These are phyloP conservation scores for Cucumis sativus DNA, from an alignment of 306 rosid genomes.

Conservation along the genomic window DNA sequence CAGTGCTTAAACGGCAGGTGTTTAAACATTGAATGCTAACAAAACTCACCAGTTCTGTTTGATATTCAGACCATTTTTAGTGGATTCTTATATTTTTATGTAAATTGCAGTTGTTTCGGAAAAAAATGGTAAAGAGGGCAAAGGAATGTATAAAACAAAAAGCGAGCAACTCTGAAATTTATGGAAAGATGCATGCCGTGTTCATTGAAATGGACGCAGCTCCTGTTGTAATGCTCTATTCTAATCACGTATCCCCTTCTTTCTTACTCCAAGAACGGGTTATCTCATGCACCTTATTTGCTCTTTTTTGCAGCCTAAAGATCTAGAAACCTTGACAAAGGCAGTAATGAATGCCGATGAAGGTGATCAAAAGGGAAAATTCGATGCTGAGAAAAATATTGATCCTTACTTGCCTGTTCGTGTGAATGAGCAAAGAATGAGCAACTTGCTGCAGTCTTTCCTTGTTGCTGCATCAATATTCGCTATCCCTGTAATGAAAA, in stretches of 20 bases:
- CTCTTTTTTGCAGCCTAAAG: constrained; percentile 21
- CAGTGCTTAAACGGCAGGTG: constrained; percentile 69
- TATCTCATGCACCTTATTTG: not conserved
- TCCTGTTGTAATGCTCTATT: constrained; percentile 40
- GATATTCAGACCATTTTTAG: not conserved
- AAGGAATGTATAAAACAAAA: constrained; percentile 42
- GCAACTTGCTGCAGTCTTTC: constrained; percentile 29
- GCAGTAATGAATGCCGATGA: constrained; percentile 29
- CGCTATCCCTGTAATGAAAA: constrained; percentile 18
- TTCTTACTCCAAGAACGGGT: not conserved
- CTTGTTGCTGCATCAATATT: constrained; percentile 19
- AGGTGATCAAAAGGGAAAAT: constrained; percentile 20
- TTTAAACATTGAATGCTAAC: not conserved
- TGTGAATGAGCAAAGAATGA: constrained; percentile 40
- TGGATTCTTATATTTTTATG: not conserved
- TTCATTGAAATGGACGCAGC: constrained; percentile 57
- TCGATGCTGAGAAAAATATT: constrained; percentile 33
- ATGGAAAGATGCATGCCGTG: constrained; percentile 61
- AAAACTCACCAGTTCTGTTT: not conserved
- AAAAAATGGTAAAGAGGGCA: constrained; percentile 69
- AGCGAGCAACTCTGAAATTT: constrained; percentile 42
- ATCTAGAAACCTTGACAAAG: constrained; percentile 23
- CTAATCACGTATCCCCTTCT: not conserved
- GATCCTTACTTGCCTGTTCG: constrained; percentile 36
- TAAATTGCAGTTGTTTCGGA: constrained; percentile 39